Conservation (phyloP, 169 alveolate genomes). For the Perkinsus olseni region DNA sequence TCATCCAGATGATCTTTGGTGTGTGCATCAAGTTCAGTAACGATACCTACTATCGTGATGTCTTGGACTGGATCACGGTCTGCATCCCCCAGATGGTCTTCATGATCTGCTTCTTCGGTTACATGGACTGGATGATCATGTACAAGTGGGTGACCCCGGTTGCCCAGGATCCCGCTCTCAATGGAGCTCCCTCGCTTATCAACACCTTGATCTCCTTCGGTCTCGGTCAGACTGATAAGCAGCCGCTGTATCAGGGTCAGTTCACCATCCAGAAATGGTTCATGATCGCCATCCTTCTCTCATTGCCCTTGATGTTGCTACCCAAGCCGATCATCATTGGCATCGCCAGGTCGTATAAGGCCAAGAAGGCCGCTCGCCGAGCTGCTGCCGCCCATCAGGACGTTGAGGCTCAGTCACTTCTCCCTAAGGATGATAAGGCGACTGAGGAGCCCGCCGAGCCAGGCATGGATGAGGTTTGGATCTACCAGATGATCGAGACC, state of each 20-base stretch:
- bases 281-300: constrained; percentile 62
- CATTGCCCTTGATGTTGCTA: constrained; percentile 88
- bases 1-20: constrained; percentile 86
- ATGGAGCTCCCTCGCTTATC: constrained; percentile 52
- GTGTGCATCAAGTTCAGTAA: constrained; percentile 85
- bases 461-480: neutral
- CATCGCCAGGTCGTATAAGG: neutral
- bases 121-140: constrained; percentile 84
- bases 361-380: neutral
- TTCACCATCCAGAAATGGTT: constrained; percentile 19
- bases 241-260: neutral
- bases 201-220: constrained; percentile 85
- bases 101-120: constrained; percentile 87
- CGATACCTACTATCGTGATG: constrained; percentile 72
- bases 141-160: constrained; percentile 82
- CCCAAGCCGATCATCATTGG: constrained; percentile 77
- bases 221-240: neutral
- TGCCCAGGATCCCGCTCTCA: neutral
- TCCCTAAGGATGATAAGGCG: neutral
- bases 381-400: neutral
- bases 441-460: neutral
- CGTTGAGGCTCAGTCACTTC: neutral
- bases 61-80: constrained; percentile 87
- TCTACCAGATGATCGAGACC: constrained; percentile 79
- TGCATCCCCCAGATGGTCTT: constrained; percentile 93